These are phyloP conservation scores for Spergularia azorica DNA, from an alignment of 179 eudicot species.

Conservation along the genomic window DNA sequence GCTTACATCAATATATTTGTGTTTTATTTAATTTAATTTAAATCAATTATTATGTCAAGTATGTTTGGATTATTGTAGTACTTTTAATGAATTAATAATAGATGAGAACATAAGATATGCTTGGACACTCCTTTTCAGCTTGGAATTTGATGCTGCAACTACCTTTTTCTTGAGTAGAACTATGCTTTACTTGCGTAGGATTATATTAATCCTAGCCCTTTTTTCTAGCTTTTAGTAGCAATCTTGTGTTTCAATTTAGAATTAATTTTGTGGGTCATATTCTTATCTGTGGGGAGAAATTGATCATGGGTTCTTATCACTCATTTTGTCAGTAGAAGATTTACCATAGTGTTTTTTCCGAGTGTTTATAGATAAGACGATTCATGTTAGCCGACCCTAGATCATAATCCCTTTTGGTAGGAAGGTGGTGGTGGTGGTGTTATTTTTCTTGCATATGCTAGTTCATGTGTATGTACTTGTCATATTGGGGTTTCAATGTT, in stretches of 20 bases:
- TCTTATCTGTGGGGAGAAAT: conserved; percentile 5
- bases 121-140: conserved; percentile 33
- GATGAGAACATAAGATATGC: conserved; percentile 26
- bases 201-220: conserved; percentile 25
- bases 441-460: too few relatives aligned
- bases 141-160: conserved; percentile 32
- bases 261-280: conserved; percentile 1
- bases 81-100: conserved; percentile 7
- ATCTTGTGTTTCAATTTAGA: conserved; percentile 12
- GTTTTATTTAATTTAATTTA: background rate
- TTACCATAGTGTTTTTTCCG: background rate
- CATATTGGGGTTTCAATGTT: background rate
- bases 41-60: background rate
- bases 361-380: too few relatives aligned
- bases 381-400: too few relatives aligned
- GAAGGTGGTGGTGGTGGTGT: too few relatives aligned
- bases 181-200: conserved; percentile 25
- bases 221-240: conserved; percentile 8
- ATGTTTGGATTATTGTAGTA: background rate
- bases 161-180: conserved; percentile 22
- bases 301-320: conserved; percentile 9
- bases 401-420: too few relatives aligned
- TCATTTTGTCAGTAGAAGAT: conserved; percentile 11
- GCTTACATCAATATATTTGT: background rate
- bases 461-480: too few relatives aligned